These are phyloP conservation scores for Dryas alaskensis DNA, from an alignment of 306 rosid genomes.

Conservation along the genomic window DNA sequence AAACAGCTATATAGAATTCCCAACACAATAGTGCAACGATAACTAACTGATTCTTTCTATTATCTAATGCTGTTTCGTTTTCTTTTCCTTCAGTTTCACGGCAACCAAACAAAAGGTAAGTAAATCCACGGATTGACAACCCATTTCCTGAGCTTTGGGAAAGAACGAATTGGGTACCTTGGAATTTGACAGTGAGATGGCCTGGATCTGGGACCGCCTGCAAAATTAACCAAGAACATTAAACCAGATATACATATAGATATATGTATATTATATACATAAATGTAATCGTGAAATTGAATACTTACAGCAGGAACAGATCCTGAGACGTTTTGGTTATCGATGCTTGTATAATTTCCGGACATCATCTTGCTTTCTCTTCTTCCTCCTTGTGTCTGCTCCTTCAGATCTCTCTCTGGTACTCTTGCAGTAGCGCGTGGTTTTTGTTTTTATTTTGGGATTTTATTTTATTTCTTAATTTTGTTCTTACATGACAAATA, in stretches of 20 bases:
- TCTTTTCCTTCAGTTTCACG: conserved; percentile 5
- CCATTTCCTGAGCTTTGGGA: neutral
- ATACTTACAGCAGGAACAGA: conserved; percentile 82
- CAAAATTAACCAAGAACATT: conserved; percentile 19
- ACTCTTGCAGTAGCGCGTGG: conserved; percentile 17
- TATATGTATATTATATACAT: too few relatives aligned
- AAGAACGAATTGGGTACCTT: conserved; percentile 37
- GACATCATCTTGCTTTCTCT: conserved; percentile 66
- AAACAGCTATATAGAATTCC: neutral
- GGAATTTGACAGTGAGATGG: conserved; percentile 59
- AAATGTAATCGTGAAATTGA: neutral
- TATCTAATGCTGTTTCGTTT: neutral
- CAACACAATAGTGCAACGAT: neutral
- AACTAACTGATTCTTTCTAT: neutral
- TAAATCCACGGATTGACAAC: neutral
- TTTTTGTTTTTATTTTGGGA: neutral
- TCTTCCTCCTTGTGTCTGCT: neutral
- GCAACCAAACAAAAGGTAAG: conserved; percentile 2
- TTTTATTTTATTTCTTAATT: neutral
- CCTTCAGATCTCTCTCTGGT: neutral
- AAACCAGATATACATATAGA: neutral
- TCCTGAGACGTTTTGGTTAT: conserved; percentile 69
- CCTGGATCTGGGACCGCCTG: conserved; percentile 91
- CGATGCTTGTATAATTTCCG: conserved; percentile 73
- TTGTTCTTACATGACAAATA: conserved; percentile 1